These are phyloP conservation scores for grape (Vitis vinifera) DNA, from an alignment of 164 flowering plant species.

Conservation along the genomic window DNA sequence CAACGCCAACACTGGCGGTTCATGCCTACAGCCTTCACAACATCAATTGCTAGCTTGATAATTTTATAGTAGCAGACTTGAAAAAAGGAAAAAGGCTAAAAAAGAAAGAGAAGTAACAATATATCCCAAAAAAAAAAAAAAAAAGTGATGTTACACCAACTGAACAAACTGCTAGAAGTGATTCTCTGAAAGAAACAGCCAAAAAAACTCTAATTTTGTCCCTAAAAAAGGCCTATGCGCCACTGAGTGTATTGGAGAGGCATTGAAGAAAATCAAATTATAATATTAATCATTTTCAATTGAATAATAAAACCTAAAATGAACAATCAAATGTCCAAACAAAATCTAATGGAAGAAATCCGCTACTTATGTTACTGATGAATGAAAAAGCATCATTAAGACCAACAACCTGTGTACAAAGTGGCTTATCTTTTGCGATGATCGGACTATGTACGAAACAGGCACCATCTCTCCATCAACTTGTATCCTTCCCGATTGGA, in stretches of 20 bases:
- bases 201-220: too few species aligned
- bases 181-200: too few species aligned
- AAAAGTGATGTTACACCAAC: too few species aligned
- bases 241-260: too few species aligned
- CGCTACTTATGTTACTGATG: not conserved
- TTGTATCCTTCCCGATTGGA: conserved; percentile 81
- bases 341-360: not conserved
- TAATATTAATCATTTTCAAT: too few species aligned
- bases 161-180: too few species aligned
- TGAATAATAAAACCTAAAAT: too few species aligned
- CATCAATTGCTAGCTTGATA: conserved; percentile 20
- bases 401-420: conserved; percentile 77
- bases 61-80: not conserved
- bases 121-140: too few species aligned
- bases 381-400: not conserved
- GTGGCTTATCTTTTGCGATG: conserved; percentile 88
- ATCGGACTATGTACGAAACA: conserved; percentile 61
- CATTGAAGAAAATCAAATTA: too few species aligned
- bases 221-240: too few species aligned
- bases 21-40: conserved; percentile 68
- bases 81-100: not conserved
- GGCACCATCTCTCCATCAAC: conserved; percentile 82
- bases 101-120: not conserved
- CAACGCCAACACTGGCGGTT: conserved; percentile 87
- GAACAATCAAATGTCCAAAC: too few species aligned